These are phyloP conservation scores for Calonectria hongkongensis DNA, from an alignment of 2,329 filamentous ascomycete genomes.

Conservation along the genomic window DNA sequence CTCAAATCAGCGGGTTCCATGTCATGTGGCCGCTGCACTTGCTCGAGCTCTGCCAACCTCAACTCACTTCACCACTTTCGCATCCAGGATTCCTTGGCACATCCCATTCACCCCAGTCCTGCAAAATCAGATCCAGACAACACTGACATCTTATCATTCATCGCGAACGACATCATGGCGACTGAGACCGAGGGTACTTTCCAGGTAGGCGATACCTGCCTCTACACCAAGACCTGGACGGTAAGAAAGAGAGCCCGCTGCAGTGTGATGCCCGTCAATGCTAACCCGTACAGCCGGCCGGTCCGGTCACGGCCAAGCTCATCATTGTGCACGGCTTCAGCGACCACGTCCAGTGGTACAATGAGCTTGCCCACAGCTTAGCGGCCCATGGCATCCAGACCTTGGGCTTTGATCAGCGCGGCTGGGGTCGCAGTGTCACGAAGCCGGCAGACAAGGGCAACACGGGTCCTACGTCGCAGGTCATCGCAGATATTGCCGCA, in stretches of 20 bases:
- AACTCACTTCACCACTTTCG: conserved; percentile 10
- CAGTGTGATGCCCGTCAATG: not conserved
- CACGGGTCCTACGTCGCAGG: conserved; percentile 82
- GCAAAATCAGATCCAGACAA: not conserved
- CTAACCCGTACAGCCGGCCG: conserved; percentile 68
- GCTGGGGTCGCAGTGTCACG: conserved; percentile 86
- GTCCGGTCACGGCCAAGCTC: conserved; percentile 79
- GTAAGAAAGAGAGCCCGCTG: conserved; percentile 61
- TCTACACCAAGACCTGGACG: conserved; percentile 76
- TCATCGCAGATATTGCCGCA: conserved; percentile 86
- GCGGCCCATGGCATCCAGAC: conserved; percentile 84
- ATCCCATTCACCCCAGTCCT: not conserved
- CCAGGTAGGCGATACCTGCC: conserved; percentile 64
- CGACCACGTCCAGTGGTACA: conserved; percentile 88
- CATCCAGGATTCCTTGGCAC: not conserved
- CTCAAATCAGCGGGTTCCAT: conserved; percentile 17
- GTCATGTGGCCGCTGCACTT: conserved; percentile 13
- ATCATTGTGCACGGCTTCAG: conserved; percentile 93
- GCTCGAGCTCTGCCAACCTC: not conserved
- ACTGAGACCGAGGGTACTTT: conserved; percentile 71
- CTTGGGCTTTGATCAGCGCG: conserved; percentile 88
- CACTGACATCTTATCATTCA: not conserved
- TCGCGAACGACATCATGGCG: conserved; percentile 55
- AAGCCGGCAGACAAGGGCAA: conserved; percentile 78
- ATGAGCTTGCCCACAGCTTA: conserved; percentile 82